Evolutionary conservation across 495 filamentous ascomycete species (phyloP), one percentile per base, ranked within the genome.

Genomic region (Daldinia caldariorum): DNA sequence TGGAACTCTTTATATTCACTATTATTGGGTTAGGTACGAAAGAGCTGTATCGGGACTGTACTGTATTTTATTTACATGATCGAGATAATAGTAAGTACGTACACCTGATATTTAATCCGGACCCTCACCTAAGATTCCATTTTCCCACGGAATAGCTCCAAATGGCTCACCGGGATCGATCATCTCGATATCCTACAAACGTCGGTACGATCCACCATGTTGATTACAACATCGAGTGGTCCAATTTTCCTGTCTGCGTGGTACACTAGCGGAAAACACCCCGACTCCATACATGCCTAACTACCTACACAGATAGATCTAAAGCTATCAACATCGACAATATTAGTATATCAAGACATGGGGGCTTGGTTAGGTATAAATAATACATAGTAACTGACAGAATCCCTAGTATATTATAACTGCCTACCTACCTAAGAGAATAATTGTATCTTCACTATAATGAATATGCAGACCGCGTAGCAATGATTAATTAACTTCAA

Each of bases 161-260:
- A 39, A 50, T 65, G 61, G 55, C 55, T 51, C 55, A 20, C 61
- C 29, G 32, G 58, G 68, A 66, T 66, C 68, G 61, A 38, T 54
- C 59, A 71, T 71, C 63, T 71, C 55, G 63, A 71, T 63, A 37
- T 45, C 53, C 49, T 66, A 8, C 56, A 59, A 59, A 67, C 32
- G 45, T 14, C 55, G 70, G 64, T 64, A 58, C 61, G 70, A 69
- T 72, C 70, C 51, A 61, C 64, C 18, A 57, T 50, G 56, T 61
- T 68, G 29, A 35, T 55, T 55, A 55, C 32, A 55, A 35, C 32
- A 35, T 64, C 45, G 34, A 53, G 53, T 51, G 35, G 50, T 12
- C 65, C 61, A 68, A 34, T 38, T 58, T 69, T 55, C 22, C 39
- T 66, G n/a, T 41, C 58, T 55, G 35, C 50, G 9, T 66, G 64